Evolutionary conservation across 116 monocot genomes (phyloP).

Genomic region (Zostera marina): DNA sequence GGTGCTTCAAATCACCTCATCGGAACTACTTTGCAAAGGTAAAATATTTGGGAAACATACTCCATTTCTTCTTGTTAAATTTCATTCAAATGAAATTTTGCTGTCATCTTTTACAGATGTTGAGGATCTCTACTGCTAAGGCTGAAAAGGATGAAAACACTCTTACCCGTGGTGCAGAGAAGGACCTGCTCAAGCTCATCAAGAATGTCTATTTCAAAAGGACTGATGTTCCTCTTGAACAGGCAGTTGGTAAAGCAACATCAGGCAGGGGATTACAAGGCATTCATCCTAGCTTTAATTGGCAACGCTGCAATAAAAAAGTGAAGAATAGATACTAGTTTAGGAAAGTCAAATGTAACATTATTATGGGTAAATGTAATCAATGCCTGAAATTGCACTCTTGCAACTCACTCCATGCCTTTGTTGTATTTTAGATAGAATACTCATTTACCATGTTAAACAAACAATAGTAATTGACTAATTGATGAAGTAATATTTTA

Average conservation of each 20-base stretch:
- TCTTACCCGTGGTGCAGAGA: constrained; percentile 62
- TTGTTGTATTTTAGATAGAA: too few species aligned
- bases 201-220: constrained; percentile 47
- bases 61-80: too few species aligned
- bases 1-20: constrained; percentile 30
- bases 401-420: too few species aligned
- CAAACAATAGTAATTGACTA: too few species aligned
- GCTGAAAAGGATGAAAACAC: constrained; percentile 31
- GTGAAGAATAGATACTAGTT: not conserved
- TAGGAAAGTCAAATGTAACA: not conserved
- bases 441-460: too few species aligned
- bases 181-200: constrained; percentile 62
- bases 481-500: too few species aligned
- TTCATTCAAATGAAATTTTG: too few species aligned
- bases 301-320: constrained; percentile 47
- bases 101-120: constrained; percentile 17
- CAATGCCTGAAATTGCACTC: too few species aligned
- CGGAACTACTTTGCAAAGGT: constrained; percentile 59
- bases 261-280: constrained; percentile 72
- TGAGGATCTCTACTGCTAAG: constrained; percentile 29
- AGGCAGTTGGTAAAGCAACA: constrained; percentile 39
- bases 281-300: constrained; percentile 59
- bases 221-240: constrained; percentile 31
- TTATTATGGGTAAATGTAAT: not conserved
- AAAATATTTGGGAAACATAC: not conserved